Conservation (phyloP, 371 early-diverging fungal species). For the Batkoa obscura region DNA sequence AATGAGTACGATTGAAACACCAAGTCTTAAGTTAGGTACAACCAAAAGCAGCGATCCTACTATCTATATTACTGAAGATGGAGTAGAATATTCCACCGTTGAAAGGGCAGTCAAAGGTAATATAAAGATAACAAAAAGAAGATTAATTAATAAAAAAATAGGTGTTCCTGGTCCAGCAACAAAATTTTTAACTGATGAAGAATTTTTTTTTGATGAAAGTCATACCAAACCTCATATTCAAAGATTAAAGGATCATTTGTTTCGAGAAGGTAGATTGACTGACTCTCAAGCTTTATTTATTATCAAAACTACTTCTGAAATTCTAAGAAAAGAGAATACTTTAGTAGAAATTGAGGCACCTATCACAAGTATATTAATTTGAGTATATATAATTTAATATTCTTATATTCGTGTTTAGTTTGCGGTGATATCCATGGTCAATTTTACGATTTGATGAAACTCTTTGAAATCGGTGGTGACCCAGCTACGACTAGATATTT, state of each 20-base stretch:
- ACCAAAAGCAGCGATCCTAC: not conserved
- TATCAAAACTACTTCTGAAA: slow-evolving; percentile 46
- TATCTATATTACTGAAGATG: slow-evolving; percentile 3
- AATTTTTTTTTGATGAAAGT: slow-evolving; percentile 33
- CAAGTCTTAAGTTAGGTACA: not conserved
- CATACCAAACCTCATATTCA: slow-evolving; percentile 53
- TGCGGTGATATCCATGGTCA: slow-evolving; percentile 99
- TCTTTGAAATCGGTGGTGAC: slow-evolving; percentile 92
- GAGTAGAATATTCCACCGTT: not conserved
- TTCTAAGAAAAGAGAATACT: slow-evolving; percentile 59
- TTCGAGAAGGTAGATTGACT: slow-evolving; percentile 75
- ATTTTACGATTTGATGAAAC: slow-evolving; percentile 93
- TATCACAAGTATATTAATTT: slow-evolving; percentile 39
- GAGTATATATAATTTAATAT: not conserved
- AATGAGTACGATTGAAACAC: not conserved
- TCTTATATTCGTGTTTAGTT: slow-evolving; percentile 23
- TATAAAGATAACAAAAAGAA: not conserved
- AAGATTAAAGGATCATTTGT: slow-evolving; percentile 69
- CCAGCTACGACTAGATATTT: slow-evolving; percentile 74
- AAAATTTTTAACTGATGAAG: slow-evolving; percentile 22
- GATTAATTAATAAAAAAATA: slow-evolving; percentile 3
- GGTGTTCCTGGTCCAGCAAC: slow-evolving; percentile 31
- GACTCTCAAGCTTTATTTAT: slow-evolving; percentile 80
- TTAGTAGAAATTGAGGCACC: slow-evolving; percentile 77
- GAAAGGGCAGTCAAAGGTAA: not conserved